Evolutionary conservation across 129 eudicot species (phyloP), one percentile per base, ranked within the genome.

Genomic region (Flaveria robusta): DNA sequence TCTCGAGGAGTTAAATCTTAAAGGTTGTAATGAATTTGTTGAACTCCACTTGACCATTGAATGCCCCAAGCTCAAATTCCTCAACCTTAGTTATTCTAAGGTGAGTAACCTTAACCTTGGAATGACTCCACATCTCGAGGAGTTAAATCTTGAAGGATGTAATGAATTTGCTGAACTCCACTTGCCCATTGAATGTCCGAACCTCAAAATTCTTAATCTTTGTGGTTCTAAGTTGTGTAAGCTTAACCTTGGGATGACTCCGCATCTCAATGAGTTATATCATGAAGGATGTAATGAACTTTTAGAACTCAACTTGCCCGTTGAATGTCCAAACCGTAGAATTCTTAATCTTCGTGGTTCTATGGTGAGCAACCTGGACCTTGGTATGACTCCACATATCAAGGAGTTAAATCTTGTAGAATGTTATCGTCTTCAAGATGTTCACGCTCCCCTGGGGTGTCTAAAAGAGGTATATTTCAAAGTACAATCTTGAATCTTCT

Each of bases 321-420:
- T 31, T 31, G 24, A 31, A 65, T 62, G 12, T 7, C 22, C 41
- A 1, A 62, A 62, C 39, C 19, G 27, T 12, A 62, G 15, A 62
- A 1, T 3, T 20, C 43, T 62, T 10, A 4, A 31, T 7, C 19
- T 29, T 14, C 0, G 4, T 62, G 19, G 19, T 27, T 12, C 47
- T 7, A 66, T 37, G 24, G 5, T 66, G 24, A 18, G 20, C 0
- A 31, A 10, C 27, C 23, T 66, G 7, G 10, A 66, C 50, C 70
- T 66, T n/a, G 6, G 19, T 42, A 15, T 66, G 47, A 18, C 73
- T 68, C 41, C 73, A 42, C 3, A 68, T 68, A 56, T 45, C 5
- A 8, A 13, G 15, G 0, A 18, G 20, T 63, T 63, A 63, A 0
- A 27, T 27, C 68, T 63, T 29, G 3, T 0, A 4, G 20, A 4